Evolutionary conservation across 257 asterid genomes (phyloP).

Genomic region (Solanum gracilifrons): DNA sequence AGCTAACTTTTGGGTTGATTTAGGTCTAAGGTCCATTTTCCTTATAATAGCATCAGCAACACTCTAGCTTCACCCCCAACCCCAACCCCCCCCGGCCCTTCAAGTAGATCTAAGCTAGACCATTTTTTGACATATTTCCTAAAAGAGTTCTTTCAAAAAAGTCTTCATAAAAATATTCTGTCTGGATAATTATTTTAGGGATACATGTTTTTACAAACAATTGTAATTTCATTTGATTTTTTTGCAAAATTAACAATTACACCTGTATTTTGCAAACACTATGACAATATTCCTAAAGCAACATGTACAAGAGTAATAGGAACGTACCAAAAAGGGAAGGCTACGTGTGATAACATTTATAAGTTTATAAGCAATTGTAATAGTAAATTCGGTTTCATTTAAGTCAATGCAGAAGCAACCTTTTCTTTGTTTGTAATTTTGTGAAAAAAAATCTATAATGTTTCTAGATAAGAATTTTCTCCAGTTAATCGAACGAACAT

Average conservation of each 20-base stretch:
- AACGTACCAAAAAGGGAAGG: not conserved
- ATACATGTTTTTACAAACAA: not conserved
- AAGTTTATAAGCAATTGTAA: not conserved
- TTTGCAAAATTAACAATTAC: not conserved
- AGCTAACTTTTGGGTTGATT: no score
- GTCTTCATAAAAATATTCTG: not conserved
- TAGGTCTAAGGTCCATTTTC: no score
- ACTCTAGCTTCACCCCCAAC: no score
- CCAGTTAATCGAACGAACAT: not conserved
- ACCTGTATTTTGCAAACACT: not conserved
- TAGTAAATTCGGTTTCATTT: not conserved
- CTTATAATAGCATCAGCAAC: no score
- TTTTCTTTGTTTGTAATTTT: not conserved
- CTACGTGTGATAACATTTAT: not conserved
- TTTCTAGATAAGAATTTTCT: not conserved
- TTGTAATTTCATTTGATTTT: not conserved
- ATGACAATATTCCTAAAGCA: not conserved
- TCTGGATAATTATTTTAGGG: not conserved
- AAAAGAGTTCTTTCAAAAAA: not conserved
- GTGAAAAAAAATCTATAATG: not conserved
- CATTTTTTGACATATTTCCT: not conserved
- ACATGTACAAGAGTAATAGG: not conserved
- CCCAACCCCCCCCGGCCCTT: no score
- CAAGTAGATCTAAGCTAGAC: not conserved
- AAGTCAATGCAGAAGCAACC: not conserved